Conservation (phyloP, 331 rosid genomes). For the Acacia pycnantha region DNA sequence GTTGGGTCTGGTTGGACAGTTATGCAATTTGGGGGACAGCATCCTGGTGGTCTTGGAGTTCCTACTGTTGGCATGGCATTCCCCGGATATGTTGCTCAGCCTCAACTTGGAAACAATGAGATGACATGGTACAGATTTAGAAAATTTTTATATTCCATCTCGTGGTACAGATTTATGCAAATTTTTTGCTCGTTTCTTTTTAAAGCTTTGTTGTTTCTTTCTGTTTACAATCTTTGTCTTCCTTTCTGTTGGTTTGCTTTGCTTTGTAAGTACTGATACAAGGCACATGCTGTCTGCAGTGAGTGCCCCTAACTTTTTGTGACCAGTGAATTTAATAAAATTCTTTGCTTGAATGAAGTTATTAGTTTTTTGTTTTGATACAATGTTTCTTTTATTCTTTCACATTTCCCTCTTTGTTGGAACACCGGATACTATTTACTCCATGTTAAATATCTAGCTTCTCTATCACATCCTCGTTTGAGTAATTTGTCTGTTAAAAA, state of each 20-base stretch:
- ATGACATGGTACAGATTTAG: constrained; percentile 56
- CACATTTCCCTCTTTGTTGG: constrained; percentile 1
- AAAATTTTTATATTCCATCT: neutral
- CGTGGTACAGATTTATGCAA: neutral
- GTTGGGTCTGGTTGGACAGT: constrained; percentile 46
- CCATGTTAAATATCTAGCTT: neutral
- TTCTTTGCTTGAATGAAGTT: neutral
- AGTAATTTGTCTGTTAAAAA: neutral
- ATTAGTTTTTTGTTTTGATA: neutral
- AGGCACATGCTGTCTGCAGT: neutral
- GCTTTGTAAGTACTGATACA: neutral
- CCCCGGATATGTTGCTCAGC: constrained; percentile 72
- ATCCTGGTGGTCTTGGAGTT: constrained; percentile 83
- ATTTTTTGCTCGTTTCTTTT: neutral
- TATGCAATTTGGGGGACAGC: constrained; percentile 98
- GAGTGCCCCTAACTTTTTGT: neutral
- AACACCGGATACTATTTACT: neutral
- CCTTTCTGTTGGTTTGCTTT: neutral
- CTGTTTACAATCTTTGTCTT: neutral
- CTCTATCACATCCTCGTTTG: neutral
- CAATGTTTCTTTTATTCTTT: neutral
- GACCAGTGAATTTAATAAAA: neutral
- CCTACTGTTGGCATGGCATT: constrained; percentile 86
- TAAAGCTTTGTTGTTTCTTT: neutral
- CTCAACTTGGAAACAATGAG: constrained; percentile 81